A percentile compares a stretch with the other conserved stretches of the same genome.
phyloP scores from a whole-genome alignment of 1,139 yeast genomes.

The Pichia sp. region DNA sequence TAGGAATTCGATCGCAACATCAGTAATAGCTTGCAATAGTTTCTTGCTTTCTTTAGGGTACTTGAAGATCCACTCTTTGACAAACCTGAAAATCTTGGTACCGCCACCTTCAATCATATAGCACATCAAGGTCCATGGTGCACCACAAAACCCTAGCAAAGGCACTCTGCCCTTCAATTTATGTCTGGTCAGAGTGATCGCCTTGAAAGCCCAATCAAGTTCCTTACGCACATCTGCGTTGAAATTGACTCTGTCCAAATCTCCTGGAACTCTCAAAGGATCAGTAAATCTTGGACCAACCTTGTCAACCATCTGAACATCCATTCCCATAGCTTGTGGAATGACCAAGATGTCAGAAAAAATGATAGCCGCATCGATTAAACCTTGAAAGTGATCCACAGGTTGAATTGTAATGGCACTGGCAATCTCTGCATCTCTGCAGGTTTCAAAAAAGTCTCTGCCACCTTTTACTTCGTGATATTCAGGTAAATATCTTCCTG shows the following conservation, averaged over 20 bases:
- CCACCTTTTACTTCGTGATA: slow-evolving; percentile 83
- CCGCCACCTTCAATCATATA: slow-evolving; percentile 99
- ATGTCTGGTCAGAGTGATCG: slow-evolving; percentile 80
- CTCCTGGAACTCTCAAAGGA: slow-evolving; percentile 74
- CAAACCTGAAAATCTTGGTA: slow-evolving; percentile 82
- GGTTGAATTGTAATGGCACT: slow-evolving; percentile 95
- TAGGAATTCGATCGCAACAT: slow-evolving; percentile 85
- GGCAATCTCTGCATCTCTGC: slow-evolving; percentile 91
- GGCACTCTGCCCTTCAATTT: slow-evolving; percentile 90
- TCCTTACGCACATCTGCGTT: slow-evolving; percentile 70
- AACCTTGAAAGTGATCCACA: slow-evolving; percentile 79
- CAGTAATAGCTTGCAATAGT: slow-evolving; percentile 74
- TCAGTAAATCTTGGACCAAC: slow-evolving; percentile 91
- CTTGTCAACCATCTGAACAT: slow-evolving; percentile 89
- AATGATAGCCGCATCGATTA: slow-evolving; percentile 93
- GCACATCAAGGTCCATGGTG: slow-evolving; percentile 95
- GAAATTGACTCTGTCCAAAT: slow-evolving; percentile 51
- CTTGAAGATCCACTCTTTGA: slow-evolving; percentile 86
- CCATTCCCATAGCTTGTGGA: slow-evolving; percentile 98
- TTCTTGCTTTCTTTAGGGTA: slow-evolving; percentile 69
- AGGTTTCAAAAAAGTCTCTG: slow-evolving; percentile 89
- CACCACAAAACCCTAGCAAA: slow-evolving; percentile 91
- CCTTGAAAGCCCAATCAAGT: slow-evolving; percentile 90
- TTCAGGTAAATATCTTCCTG: slow-evolving; percentile 86
- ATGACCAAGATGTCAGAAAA: slow-evolving; percentile 92